Evolutionary conservation across 495 filamentous ascomycete genomes (phyloP).

Genomic region (Parachaetomium inaequale): DNA sequence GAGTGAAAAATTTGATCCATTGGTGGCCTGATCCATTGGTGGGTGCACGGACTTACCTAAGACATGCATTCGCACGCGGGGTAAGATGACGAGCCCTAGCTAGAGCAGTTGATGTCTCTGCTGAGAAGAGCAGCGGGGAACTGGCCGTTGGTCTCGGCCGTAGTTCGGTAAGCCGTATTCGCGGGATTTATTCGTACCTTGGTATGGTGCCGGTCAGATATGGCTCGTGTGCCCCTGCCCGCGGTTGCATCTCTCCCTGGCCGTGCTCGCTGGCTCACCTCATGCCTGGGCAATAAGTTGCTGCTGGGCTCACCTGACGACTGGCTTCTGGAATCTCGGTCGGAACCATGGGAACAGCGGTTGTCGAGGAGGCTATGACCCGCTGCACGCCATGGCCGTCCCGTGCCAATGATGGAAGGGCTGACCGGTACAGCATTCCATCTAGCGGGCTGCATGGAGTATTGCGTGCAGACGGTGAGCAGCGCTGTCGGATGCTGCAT

Average conservation of each 20-base stretch:
- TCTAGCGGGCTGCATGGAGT: neutral
- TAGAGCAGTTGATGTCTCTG: neutral
- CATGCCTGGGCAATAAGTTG: no score
- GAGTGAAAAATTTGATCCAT: no score
- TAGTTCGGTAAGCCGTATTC: neutral
- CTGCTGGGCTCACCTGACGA: no score
- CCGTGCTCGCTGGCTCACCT: neutral
- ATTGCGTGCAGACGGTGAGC: slow-evolving; percentile 17
- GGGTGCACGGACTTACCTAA: no score
- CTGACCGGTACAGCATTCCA: slow-evolving; percentile 8
- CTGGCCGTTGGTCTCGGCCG: neutral
- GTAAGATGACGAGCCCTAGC: neutral
- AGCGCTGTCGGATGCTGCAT: slow-evolving; percentile 20
- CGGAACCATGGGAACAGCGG: neutral
- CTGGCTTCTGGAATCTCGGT: neutral
- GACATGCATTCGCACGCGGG: neutral
- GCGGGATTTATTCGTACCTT: neutral
- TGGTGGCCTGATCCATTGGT: no score
- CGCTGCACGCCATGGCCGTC: neutral
- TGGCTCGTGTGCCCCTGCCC: neutral
- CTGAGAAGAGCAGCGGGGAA: neutral
- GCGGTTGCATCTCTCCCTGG: neutral
- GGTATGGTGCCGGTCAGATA: neutral
- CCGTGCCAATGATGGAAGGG: neutral
- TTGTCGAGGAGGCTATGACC: neutral